Conservation (phyloP, 1,139 yeast species). For the Yamadazyma atmosphaerica region DNA sequence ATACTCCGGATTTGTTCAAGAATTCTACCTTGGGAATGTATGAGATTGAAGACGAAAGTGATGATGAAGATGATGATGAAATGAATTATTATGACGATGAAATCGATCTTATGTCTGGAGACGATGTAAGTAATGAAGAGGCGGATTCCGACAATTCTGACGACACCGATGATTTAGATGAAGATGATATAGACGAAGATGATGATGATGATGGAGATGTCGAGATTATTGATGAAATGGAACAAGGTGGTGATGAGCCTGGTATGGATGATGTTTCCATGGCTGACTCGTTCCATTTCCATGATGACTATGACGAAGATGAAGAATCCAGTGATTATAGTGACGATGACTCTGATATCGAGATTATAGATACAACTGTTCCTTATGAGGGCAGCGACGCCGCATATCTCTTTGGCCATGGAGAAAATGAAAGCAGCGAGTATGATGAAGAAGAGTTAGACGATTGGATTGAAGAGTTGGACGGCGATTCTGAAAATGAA, state of each 20-base stretch:
- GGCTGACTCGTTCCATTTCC: constrained; percentile 14
- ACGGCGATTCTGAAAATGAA: constrained; percentile 20
- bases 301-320: constrained; percentile 15
- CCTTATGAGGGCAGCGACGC: constrained; percentile 15
- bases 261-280: constrained; percentile 14
- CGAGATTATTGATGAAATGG: constrained; percentile 9
- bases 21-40: constrained; percentile 95
- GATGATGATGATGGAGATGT: constrained; percentile 11
- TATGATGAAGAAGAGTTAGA: constrained; percentile 45
- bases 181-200: constrained; percentile 18
- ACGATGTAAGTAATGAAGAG: too few species aligned
- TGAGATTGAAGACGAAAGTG: constrained; percentile 78
- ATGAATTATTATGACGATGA: constrained; percentile 33
- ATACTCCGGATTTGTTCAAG: constrained; percentile 78
- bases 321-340: constrained; percentile 16
- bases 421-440: constrained; percentile 31
- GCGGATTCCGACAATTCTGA: constrained; percentile 18
- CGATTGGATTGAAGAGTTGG: constrained; percentile 47
- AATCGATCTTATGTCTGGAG: constrained; percentile 37
- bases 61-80: constrained; percentile 42
- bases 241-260: constrained; percentile 12
- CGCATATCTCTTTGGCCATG: too few species aligned
- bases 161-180: constrained; percentile 17
- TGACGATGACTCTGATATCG: constrained; percentile 36
- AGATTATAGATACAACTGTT: constrained; percentile 44